These are phyloP conservation scores for Cotoneaster glaucophyllus DNA, from an alignment of 306 rosid species.

Conservation along the genomic window DNA sequence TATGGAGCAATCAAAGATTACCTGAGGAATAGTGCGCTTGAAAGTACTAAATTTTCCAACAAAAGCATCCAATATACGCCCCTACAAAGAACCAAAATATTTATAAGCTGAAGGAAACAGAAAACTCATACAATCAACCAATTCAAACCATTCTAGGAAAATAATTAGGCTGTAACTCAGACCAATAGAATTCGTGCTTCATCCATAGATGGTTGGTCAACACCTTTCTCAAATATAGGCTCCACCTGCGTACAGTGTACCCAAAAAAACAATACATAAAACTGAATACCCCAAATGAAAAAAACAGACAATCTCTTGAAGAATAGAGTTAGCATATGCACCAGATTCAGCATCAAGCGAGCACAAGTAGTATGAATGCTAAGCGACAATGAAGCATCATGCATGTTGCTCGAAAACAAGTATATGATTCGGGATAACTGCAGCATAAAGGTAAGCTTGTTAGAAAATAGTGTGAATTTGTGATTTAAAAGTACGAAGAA, in stretches of 20 bases:
- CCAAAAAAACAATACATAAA: constrained; percentile 16
- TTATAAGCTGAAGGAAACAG: constrained; percentile 14
- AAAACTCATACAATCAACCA: constrained; percentile 4
- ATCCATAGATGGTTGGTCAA: constrained; percentile 90
- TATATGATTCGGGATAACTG: constrained; percentile 95
- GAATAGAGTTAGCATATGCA: constrained; percentile 33
- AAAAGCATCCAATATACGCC: constrained; percentile 94
- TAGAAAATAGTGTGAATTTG: constrained; percentile 4
- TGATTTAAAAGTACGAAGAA: constrained; percentile 8
- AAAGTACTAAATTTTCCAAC: constrained; percentile 97
- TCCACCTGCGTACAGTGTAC: constrained; percentile 68
- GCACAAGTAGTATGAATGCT: constrained; percentile 99
- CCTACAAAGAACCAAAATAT: constrained; percentile 41
- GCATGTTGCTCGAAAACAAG: constrained; percentile 98
- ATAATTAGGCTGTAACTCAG: constrained; percentile 23
- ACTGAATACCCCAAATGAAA: constrained; percentile 4
- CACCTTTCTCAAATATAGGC: constrained; percentile 96
- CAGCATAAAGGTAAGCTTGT: constrained; percentile 26
- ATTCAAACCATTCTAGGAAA: constrained; percentile 18
- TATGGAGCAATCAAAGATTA: constrained; percentile 16
- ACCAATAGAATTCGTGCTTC: constrained; percentile 96
- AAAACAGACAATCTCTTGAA: constrained; percentile 9
- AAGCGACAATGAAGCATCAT: constrained; percentile 88
- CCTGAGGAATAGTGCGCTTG: constrained; percentile 97
- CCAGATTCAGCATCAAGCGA: constrained; percentile 98